A percentile compares a stretch with the other conserved stretches of the same genome.
Conservation (phyloP, 148 eudicot genomes). For the Bassia scoparia region DNA sequence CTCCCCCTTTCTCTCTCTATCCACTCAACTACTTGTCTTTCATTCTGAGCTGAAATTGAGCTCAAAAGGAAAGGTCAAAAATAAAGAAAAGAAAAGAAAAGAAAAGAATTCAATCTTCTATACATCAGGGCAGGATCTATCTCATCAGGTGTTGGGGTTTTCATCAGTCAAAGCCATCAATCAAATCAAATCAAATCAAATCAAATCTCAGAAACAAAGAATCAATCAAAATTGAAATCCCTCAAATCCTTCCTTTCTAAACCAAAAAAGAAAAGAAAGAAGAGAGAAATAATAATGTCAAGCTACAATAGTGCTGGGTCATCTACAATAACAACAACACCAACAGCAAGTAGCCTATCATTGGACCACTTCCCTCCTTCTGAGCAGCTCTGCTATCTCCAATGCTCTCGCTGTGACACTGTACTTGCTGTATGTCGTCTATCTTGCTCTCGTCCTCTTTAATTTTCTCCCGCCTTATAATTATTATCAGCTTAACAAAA, state of each 20-base stretch:
- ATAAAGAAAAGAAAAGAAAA: not conserved
- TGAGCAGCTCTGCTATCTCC: conserved; percentile 88
- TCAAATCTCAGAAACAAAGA: conserved; percentile 13
- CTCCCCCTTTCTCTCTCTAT: conserved; percentile 1
- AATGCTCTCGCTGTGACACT: conserved; percentile 74
- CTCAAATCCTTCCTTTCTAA: not conserved
- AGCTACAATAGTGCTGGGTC: conserved; percentile 33
- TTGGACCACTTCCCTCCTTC: conserved; percentile 67
- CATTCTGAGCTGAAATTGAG: conserved; percentile 25
- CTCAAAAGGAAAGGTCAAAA: not conserved
- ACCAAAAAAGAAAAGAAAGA: not conserved
- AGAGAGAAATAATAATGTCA: conserved; percentile 39
- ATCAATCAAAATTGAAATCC: conserved; percentile 20
- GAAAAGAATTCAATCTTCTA: not conserved
- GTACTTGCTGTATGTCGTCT: conserved; percentile 63
- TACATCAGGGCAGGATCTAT: too few species aligned
- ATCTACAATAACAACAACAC: conserved; percentile 8
- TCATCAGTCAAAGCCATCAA: conserved; percentile 49
- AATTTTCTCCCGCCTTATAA: too few species aligned
- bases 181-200: conserved; percentile 28
- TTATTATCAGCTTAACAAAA: too few species aligned
- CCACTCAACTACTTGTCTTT: conserved; percentile 13
- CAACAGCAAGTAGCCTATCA: conserved; percentile 30
- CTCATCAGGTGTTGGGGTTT: conserved; percentile 13
- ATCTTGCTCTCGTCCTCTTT: not conserved